phyloP scores from a whole-genome alignment of 73 alveolate species.

The Urostyla sp. region DNA sequence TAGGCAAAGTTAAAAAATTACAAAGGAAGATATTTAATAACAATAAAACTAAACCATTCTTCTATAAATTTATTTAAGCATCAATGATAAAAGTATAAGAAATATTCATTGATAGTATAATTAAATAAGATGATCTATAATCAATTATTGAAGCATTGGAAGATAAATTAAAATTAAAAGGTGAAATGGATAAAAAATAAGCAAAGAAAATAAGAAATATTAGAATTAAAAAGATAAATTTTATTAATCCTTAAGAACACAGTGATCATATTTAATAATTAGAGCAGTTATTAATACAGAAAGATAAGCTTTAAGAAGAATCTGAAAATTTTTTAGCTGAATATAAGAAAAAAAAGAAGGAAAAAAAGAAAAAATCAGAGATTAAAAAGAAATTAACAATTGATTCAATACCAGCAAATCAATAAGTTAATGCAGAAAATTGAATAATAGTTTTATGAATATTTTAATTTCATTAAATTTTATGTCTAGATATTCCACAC shows the following conservation, averaged over 20 bases:
- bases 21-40: neutral
- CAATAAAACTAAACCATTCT: no score
- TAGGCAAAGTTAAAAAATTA: conserved; percentile 30
- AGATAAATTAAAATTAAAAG: neutral
- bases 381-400: no score
- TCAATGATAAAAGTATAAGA: conserved; percentile 27
- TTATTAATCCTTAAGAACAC: conserved; percentile 43
- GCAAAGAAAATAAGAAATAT: conserved; percentile 12
- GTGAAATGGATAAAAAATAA: neutral
- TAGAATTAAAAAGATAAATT: conserved; percentile 17
- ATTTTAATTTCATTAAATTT: no score
- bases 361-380: no score
- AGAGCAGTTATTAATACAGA: conserved; percentile 36
- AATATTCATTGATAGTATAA: conserved; percentile 21
- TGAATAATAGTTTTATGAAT: no score
- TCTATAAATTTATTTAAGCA: conserved; percentile 33
- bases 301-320: conserved; percentile 22
- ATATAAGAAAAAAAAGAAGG: no score
- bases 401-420: no score
- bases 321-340: no score
- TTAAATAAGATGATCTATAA: neutral
- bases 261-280: conserved; percentile 35
- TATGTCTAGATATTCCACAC: no score
- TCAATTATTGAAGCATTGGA: conserved; percentile 17
- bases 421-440: no score